Percentiles rank a stretch among this genome's conserved stretches.
These are phyloP conservation scores for Pleurotus sapidus DNA, from an alignment of 768 basidiomycete genomes.

Conservation along the genomic window DNA sequence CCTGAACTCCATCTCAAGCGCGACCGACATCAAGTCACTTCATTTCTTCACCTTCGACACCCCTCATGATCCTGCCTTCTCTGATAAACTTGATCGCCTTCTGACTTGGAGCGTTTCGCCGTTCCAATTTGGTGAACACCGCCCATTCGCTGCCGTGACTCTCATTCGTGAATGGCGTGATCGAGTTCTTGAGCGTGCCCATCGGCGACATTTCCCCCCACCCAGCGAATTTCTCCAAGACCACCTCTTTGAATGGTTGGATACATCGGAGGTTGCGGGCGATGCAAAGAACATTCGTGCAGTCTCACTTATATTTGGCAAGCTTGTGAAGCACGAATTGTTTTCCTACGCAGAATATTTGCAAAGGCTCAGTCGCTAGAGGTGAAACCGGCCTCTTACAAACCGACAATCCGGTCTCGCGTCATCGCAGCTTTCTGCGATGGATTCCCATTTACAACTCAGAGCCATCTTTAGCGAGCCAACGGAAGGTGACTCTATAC, in stretches of 20 bases:
- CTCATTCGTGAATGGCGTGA: slow-evolving; percentile 64
- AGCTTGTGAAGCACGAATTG: slow-evolving; percentile 64
- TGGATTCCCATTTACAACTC: slow-evolving; percentile 70
- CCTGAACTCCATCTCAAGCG: slow-evolving; percentile 71
- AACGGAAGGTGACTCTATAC: slow-evolving; percentile 68
- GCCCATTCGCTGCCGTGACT: slow-evolving; percentile 72
- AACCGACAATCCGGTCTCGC: slow-evolving; percentile 45
- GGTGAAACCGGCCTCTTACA: slow-evolving; percentile 58
- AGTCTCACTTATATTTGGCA: slow-evolving; percentile 69
- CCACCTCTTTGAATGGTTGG: slow-evolving; percentile 79
- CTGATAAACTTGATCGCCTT: slow-evolving; percentile 69
- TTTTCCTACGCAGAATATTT: slow-evolving; percentile 78
- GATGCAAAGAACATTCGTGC: slow-evolving; percentile 52
- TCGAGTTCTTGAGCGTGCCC: slow-evolving; percentile 58
- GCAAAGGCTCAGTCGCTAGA: slow-evolving; percentile 77
- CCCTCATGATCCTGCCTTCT: slow-evolving; percentile 42
- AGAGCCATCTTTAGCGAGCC: slow-evolving; percentile 57
- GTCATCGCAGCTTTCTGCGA: slow-evolving; percentile 66
- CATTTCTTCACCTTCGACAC: slow-evolving; percentile 52
- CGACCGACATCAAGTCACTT: slow-evolving; percentile 57
- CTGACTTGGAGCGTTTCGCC: slow-evolving; percentile 82
- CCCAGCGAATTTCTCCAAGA: slow-evolving; percentile 71
- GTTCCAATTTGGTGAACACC: slow-evolving; percentile 79
- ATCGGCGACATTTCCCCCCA: slow-evolving; percentile 55
- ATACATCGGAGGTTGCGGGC: slow-evolving; percentile 58